These are phyloP conservation scores for Oryza officinalis DNA, from an alignment of 176 grass and related monocot species.

Conservation along the genomic window DNA sequence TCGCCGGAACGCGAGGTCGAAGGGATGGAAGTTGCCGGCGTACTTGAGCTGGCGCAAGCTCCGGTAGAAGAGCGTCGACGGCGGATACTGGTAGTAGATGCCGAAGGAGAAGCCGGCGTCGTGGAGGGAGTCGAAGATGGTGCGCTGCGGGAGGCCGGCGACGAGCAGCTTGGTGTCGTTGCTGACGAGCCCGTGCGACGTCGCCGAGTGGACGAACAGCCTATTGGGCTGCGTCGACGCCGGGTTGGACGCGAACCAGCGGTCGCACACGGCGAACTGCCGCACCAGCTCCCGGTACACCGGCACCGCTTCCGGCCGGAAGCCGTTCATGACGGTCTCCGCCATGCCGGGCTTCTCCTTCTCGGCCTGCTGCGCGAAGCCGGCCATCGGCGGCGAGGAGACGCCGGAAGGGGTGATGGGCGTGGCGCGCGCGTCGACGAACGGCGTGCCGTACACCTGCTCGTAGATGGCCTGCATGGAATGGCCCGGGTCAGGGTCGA, in stretches of 20 bases:
- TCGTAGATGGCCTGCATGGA: slow-evolving; percentile 90
- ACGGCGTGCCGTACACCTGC: slow-evolving; percentile 73
- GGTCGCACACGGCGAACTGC: slow-evolving; percentile 73
- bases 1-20: slow-evolving; percentile 59
- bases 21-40: slow-evolving; percentile 51
- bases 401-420: slow-evolving; percentile 56
- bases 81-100: slow-evolving; percentile 83
- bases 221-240: slow-evolving; percentile 93
- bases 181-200: slow-evolving; percentile 72
- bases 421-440: slow-evolving; percentile 46
- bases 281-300: slow-evolving; percentile 65
- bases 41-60: slow-evolving; percentile 71
- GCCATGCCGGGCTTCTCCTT: slow-evolving; percentile 64
- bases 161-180: slow-evolving; percentile 53
- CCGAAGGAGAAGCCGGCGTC: slow-evolving; percentile 67
- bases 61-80: slow-evolving; percentile 69
- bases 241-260: slow-evolving; percentile 79
- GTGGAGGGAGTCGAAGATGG: slow-evolving; percentile 82
- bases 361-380: slow-evolving; percentile 88
- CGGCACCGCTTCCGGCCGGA: slow-evolving; percentile 65
- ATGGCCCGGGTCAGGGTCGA: slow-evolving; percentile 89
- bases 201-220: slow-evolving; percentile 70
- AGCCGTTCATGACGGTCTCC: slow-evolving; percentile 76
- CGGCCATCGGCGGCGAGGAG: slow-evolving; percentile 53
- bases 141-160: slow-evolving; percentile 60